These are phyloP conservation scores for Lentinula detonsa DNA, from an alignment of 768 basidiomycete species.

Conservation along the genomic window DNA sequence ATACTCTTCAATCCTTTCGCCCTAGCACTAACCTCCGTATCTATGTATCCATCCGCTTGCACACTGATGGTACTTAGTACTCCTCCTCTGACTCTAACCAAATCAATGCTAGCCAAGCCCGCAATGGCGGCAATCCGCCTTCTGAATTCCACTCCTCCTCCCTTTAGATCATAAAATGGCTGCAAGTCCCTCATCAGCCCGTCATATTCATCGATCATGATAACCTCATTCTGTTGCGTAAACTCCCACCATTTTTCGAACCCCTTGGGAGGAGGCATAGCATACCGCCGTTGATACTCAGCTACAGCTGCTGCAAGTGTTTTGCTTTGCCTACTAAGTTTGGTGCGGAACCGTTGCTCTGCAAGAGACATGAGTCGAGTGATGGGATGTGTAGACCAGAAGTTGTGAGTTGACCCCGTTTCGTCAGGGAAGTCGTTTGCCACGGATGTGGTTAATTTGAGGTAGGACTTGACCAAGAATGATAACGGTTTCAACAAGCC, in stretches of 20 bases:
- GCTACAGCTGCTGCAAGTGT: conserved; percentile 71
- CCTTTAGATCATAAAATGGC: conserved; percentile 71
- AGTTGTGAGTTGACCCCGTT: neutral
- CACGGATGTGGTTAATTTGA: too few relatives aligned
- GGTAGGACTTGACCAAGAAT: too few relatives aligned
- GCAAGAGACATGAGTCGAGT: conserved; percentile 79
- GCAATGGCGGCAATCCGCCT: neutral
- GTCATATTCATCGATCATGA: conserved; percentile 89
- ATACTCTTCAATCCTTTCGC: conserved; percentile 74
- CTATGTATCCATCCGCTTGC: conserved; percentile 39
- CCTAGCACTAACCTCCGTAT: conserved; percentile 68
- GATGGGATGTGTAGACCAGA: conserved; percentile 60
- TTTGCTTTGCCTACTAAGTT: conserved; percentile 71
- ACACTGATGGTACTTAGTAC: neutral
- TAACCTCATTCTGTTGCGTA: conserved; percentile 61
- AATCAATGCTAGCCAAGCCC: neutral
- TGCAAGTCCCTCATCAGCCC: conserved; percentile 70
- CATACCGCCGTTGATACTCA: conserved; percentile 79
- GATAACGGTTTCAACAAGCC: neutral
- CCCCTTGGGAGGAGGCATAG: conserved; percentile 76
- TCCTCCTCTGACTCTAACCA: neutral
- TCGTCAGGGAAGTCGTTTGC: neutral
- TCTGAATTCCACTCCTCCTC: conserved; percentile 31
- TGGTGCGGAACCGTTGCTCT: conserved; percentile 56
- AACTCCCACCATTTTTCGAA: conserved; percentile 92